Percentiles rank a stretch among this genome's conserved stretches.
These are phyloP conservation scores for Penicillium fuscoglaucum DNA, from an alignment of 2,329 filamentous ascomycete species.

Conservation along the genomic window DNA sequence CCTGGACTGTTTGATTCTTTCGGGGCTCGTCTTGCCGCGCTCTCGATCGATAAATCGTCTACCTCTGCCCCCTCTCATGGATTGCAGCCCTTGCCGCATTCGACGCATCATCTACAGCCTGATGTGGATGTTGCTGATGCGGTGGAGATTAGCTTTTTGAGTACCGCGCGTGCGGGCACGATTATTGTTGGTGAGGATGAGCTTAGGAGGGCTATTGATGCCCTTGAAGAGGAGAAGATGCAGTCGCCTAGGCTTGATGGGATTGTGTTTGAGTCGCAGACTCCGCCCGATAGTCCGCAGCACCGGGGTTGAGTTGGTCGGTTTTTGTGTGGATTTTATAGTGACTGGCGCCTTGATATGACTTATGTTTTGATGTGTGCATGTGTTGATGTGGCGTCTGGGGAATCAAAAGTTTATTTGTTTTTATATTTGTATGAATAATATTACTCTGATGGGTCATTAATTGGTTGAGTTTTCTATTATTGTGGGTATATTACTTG, in stretches of 20 bases:
- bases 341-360: neutral
- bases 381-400: neutral
- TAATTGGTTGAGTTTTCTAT: neutral
- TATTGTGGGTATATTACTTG: neutral
- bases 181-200: conserved; percentile 81
- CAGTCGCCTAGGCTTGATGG: neutral
- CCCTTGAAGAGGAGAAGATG: conserved; percentile 50
- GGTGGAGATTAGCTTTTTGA: conserved; percentile 86
- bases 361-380: conserved; percentile 2
- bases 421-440: neutral
- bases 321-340: neutral
- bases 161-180: conserved; percentile 82
- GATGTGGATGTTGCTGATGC: conserved; percentile 38
- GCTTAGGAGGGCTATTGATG: conserved; percentile 69
- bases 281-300: neutral
- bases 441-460: neutral
- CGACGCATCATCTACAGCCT: conserved; percentile 8
- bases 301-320: neutral
- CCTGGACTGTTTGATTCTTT: conserved; percentile 20
- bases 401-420: neutral
- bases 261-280: neutral
- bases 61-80: conserved; percentile 2
- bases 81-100: neutral
- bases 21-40: conserved; percentile 12
- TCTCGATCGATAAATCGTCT: conserved; percentile 1